A percentile compares a stretch with the other conserved stretches of the same genome.
Evolutionary conservation across 352 stramenopile species (phyloP).

Genomic region (Elongisporangium prolatum): DNA sequence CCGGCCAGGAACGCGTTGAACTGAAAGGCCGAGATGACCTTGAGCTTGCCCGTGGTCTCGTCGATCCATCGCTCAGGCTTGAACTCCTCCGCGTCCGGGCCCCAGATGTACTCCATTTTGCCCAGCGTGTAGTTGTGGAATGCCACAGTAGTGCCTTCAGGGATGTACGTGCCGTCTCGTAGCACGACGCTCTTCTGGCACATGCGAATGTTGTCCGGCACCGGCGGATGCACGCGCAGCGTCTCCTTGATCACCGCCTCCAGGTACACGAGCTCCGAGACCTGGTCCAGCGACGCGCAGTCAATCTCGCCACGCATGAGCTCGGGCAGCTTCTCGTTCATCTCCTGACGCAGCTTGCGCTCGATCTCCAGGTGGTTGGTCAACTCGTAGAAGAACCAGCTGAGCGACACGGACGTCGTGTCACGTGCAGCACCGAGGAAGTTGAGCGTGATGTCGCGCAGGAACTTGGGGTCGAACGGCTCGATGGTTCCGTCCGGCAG

Average conservation of each 20-base stretch:
- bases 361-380: conserved; percentile 51
- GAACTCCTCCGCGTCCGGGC: conserved; percentile 35
- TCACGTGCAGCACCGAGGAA: conserved; percentile 75
- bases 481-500: conserved; percentile 14
- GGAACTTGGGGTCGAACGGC: conserved; percentile 19
- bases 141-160: conserved; percentile 31
- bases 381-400: conserved; percentile 80
- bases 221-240: conserved; percentile 59
- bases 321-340: conserved; percentile 25
- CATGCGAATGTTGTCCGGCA: conserved; percentile 52
- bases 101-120: conserved; percentile 38
- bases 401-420: conserved; percentile 61
- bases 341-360: conserved; percentile 32
- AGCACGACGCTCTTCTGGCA: conserved; percentile 40
- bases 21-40: conserved; percentile 36
- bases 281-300: conserved; percentile 34
- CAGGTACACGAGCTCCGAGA: conserved; percentile 48
- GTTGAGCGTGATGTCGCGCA: conserved; percentile 73
- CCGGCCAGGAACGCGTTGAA: conserved; percentile 55
- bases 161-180: conserved; percentile 48
- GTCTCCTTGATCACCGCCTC: conserved; percentile 62
- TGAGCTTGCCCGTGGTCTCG: conserved; percentile 19
- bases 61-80: conserved; percentile 55
- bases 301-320: conserved; percentile 14
- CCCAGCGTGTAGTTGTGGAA: conserved; percentile 47